These are phyloP conservation scores for Euphrasia confusa DNA, from an alignment of 257 asterid species.

Conservation along the genomic window DNA sequence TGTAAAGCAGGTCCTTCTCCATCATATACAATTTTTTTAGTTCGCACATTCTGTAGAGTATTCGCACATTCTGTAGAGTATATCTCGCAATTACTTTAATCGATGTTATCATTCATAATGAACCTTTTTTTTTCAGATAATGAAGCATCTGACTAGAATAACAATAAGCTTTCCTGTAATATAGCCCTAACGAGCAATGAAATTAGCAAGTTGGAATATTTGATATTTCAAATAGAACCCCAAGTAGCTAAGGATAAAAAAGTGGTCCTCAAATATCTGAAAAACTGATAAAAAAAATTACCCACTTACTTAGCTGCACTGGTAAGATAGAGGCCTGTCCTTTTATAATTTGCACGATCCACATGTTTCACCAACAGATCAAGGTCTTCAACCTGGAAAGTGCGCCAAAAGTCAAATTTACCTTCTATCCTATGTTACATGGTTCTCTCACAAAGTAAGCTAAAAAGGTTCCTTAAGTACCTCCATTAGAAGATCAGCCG, in stretches of 20 bases:
- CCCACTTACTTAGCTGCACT: conserved; percentile 78
- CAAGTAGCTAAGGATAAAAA: neutral
- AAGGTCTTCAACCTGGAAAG: conserved; percentile 82
- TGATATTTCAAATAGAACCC: neutral
- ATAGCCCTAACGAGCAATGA: neutral
- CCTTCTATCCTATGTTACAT: conserved; percentile 2
- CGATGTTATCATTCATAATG: neutral
- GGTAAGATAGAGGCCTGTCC: conserved; percentile 84
- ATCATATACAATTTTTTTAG: neutral
- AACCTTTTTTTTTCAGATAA: neutral
- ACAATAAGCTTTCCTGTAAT: neutral
- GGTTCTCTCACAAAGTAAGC: conserved; percentile 8
- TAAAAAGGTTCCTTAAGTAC: conserved; percentile 28
- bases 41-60: neutral
- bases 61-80: neutral
- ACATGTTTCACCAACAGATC: conserved; percentile 69
- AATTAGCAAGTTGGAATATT: neutral
- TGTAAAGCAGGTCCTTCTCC: neutral
- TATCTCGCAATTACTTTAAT: neutral
- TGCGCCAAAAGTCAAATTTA: conserved; percentile 6
- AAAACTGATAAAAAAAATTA: neutral
- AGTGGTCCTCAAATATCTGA: conserved; percentile 8
- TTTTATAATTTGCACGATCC: conserved; percentile 58
- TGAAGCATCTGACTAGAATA: neutral
- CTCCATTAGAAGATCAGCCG: conserved; percentile 81